These are phyloP conservation scores for Microbotryomycetes sp. DNA, from an alignment of 1,284 basidiomycete genomes.

Conservation along the genomic window DNA sequence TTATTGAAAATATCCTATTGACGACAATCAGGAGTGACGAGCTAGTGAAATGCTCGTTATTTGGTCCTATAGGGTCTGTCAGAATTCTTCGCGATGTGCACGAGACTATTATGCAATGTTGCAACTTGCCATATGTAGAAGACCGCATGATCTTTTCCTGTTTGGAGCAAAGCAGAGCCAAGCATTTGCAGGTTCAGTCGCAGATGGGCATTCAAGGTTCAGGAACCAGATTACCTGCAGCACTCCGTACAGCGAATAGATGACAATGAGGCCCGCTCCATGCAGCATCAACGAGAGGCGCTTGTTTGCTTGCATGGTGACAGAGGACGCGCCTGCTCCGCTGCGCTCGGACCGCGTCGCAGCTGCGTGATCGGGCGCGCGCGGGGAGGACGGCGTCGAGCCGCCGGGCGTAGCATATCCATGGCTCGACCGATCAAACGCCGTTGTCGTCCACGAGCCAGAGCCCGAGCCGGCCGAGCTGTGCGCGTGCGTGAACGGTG, in stretches of 20 bases:
- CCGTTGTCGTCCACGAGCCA: too few species aligned
- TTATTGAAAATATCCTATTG: slow-evolving; percentile 31
- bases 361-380: too few species aligned
- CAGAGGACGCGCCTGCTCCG: too few species aligned
- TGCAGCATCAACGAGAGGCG: slow-evolving; percentile 21
- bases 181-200: neutral
- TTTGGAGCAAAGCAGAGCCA: neutral
- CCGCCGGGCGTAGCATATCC: too few species aligned
- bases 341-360: too few species aligned
- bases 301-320: too few species aligned
- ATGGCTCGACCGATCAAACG: too few species aligned
- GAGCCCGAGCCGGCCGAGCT: too few species aligned
- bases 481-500: too few species aligned
- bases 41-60: slow-evolving; percentile 31
- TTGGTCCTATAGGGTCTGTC: slow-evolving; percentile 6
- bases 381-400: too few species aligned
- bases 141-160: slow-evolving; percentile 36
- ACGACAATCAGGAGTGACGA: slow-evolving; percentile 31
- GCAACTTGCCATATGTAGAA: slow-evolving; percentile 28
- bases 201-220: neutral
- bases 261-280: slow-evolving; percentile 23
- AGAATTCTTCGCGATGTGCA: neutral
- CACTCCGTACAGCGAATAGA: slow-evolving; percentile 31
- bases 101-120: neutral
- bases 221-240: slow-evolving; percentile 4